Percentiles rank a stretch among this genome's conserved stretches.
phyloP scores from a whole-genome alignment of 1,284 basidiomycete genomes.

The Ceratobasidium sp. region DNA sequence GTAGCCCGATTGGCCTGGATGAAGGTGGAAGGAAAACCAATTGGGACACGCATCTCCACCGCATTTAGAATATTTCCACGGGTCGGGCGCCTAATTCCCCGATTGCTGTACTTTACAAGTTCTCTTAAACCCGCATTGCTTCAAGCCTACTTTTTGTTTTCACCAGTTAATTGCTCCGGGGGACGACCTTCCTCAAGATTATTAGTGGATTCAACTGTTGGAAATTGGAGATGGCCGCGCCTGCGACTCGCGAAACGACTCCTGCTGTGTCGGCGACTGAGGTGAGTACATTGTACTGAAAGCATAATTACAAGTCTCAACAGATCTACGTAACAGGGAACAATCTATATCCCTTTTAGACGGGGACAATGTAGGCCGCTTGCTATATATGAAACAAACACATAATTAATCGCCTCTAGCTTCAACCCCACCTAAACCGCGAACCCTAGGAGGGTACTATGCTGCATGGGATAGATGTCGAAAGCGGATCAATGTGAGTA shows the following conservation, averaged over 20 bases:
- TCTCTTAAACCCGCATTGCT: constrained; percentile 6
- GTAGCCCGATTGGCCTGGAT: constrained; percentile 6
- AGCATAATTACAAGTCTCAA: not conserved
- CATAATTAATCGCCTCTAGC: not conserved
- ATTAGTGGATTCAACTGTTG: too few relatives aligned
- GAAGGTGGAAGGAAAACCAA: constrained; percentile 28
- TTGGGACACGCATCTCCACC: not conserved
- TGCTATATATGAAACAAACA: not conserved
- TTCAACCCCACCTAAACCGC: not conserved
- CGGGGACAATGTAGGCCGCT: not conserved
- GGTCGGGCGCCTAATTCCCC: constrained; percentile 1
- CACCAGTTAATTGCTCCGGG: too few relatives aligned
- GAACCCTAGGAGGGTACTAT: not conserved
- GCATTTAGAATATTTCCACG: constrained; percentile 13
- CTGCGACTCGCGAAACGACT: not conserved
- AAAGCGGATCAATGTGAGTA: not conserved
- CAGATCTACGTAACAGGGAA: not conserved
- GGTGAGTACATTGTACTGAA: not conserved
- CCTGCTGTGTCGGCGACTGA: constrained; percentile 7
- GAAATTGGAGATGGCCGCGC: not conserved
- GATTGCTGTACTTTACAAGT: not conserved
- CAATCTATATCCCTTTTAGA: constrained; percentile 1
- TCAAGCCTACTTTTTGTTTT: not conserved
- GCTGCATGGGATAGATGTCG: constrained; percentile 1
- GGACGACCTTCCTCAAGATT: too few relatives aligned